phyloP scores from a whole-genome alignment of 2,329 filamentous ascomycete genomes.

The Curvularia lunata region DNA sequence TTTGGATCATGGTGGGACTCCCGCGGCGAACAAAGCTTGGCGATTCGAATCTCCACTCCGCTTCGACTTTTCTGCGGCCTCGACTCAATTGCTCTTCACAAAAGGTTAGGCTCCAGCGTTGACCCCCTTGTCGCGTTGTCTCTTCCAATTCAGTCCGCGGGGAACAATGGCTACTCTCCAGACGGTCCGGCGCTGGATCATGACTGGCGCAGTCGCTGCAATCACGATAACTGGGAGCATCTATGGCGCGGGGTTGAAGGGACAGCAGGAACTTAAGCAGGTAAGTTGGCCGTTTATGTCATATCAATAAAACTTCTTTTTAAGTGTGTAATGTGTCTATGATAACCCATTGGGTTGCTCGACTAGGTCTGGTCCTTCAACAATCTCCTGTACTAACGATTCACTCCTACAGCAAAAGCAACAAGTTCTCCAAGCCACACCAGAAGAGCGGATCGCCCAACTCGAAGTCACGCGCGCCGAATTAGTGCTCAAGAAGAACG shows the following conservation, averaged over 20 bases:
- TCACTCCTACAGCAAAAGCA: conserved; percentile 50
- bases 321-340: neutral
- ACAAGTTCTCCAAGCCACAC: conserved; percentile 57
- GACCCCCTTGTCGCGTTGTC: neutral
- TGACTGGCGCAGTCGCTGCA: conserved; percentile 62
- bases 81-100: neutral
- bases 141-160: neutral
- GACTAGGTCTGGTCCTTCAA: neutral
- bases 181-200: conserved; percentile 56
- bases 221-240: conserved; percentile 64
- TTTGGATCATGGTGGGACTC: conserved; percentile 23
- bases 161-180: conserved; percentile 34
- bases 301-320: neutral
- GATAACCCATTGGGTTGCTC: neutral
- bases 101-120: neutral
- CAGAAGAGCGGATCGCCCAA: conserved; percentile 62
- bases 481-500: conserved; percentile 58
- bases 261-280: conserved; percentile 58
- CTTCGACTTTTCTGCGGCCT: conserved; percentile 13
- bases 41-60: conserved; percentile 15
- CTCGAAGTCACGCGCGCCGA: conserved; percentile 59
- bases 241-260: conserved; percentile 67
- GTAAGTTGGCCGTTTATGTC: conserved; percentile 46
- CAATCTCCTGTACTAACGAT: neutral
- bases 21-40: conserved; percentile 36